Evolutionary conservation across 805 yeast genomes (phyloP).

Genomic region (Yarrowia hollandica): DNA sequence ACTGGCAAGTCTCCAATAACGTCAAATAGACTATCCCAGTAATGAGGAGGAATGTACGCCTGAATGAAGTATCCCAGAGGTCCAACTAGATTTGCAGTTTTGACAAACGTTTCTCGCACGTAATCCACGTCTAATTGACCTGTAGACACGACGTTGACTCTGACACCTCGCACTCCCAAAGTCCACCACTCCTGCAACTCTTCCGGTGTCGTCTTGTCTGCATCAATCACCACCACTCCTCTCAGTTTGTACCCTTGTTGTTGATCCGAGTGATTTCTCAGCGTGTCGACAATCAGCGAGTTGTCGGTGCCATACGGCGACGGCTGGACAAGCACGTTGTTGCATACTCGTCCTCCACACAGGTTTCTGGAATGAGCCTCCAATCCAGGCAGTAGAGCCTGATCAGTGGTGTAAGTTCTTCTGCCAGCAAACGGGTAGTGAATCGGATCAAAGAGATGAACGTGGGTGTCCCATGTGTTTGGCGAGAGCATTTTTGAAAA

Average conservation of each 20-base stretch:
- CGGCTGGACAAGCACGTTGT: constrained; percentile 17
- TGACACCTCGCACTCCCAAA: constrained; percentile 11
- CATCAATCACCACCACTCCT: constrained; percentile 26
- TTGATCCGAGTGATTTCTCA: neutral
- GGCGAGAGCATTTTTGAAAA: constrained; percentile 12
- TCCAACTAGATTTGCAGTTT: constrained; percentile 2
- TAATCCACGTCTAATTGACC: constrained; percentile 1
- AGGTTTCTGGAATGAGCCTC: constrained; percentile 9
- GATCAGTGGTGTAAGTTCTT: constrained; percentile 6
- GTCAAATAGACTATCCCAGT: constrained; percentile 20
- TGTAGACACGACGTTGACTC: constrained; percentile 24
- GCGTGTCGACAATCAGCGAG: constrained; percentile 12
- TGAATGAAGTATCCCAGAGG: constrained; percentile 28
- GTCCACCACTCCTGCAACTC: constrained; percentile 19
- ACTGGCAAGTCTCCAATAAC: constrained; percentile 24
- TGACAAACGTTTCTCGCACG: neutral
- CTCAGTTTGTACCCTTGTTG: neutral
- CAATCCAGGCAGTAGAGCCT: neutral
- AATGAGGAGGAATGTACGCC: constrained; percentile 18
- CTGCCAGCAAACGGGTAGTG: constrained; percentile 17
- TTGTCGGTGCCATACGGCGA: constrained; percentile 27
- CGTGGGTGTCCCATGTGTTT: constrained; percentile 26
- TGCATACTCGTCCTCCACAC: constrained; percentile 15
- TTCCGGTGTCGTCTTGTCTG: neutral
- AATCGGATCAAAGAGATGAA: constrained; percentile 18